Evolutionary conservation across 495 filamentous ascomycete genomes (phyloP), one percentile per base, ranked within the genome.

Genomic region (Annulohypoxylon bovei): DNA sequence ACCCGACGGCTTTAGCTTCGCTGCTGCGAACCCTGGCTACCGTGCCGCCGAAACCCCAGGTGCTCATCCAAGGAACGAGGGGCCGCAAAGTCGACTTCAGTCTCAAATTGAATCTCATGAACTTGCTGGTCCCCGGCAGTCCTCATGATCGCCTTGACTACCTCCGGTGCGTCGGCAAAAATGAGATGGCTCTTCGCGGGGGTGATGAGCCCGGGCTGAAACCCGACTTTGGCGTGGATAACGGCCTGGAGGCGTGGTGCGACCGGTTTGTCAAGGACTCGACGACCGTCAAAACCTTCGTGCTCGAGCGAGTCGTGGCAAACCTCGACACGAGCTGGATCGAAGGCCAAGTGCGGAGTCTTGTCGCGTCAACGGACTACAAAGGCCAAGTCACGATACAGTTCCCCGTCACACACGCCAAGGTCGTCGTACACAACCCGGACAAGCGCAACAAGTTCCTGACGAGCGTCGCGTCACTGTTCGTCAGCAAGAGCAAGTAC

Each of bases 91-190:
- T 76, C 20, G 84, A 87, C 67, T 87, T 88, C 61, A 78, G 79
- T 47, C 73, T 87, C 59, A 82, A 81, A 67, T 73, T 88, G 11
- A 88, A 88, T 65, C 77, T 86, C 33, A 83, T 88, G 79, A 78
- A 75, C 40, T 70, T 86, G 32, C 77, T 88, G 9, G 75, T 87
- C 55, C 69, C 83, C 57, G 68, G 78, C 35, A 65, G 81, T 54
- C 50, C 75, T n/a, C 63, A 58, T 2, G 67, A 79, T 39, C 72
- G 80, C 12, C 80, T 85, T 76, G 85, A 88, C 65, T 87, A 86
- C 73, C 75, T 88, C 58, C 81, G 83, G 47, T 80, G 83, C 56
- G 83, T 87, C n/a, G 78, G 75, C 0, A 70, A 72, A 14, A 82
- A 79, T 11, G 85, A 87, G 70, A 46, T 82, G 22, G 84, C 82